Conservation (phyloP, 2,329 filamentous ascomycete species). For the Ustilaginoidea virens region DNA sequence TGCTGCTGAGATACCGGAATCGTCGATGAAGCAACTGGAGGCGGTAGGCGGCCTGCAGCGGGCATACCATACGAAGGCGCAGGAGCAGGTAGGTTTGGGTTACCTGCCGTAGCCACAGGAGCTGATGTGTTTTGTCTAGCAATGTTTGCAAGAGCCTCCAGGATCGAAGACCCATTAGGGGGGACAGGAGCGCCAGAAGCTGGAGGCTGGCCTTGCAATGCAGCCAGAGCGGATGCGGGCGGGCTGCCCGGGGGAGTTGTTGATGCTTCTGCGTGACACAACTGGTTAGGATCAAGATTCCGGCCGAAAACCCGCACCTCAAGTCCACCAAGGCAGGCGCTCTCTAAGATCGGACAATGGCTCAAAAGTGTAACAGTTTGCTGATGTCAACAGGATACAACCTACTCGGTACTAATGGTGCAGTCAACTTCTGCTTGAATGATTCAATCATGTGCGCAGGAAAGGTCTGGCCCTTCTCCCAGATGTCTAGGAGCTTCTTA, state of each 20-base stretch:
- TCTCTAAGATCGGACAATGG: too few species aligned
- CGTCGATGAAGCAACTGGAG: conserved; percentile 15
- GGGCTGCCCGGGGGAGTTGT: conserved; percentile 57
- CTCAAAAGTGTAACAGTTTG: too few species aligned
- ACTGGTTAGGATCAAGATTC: too few species aligned
- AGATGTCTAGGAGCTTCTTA: conserved; percentile 85
- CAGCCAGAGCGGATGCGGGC: conserved; percentile 28
- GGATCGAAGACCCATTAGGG: conserved; percentile 43
- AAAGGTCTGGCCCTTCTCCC: conserved; percentile 92
- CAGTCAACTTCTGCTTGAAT: conserved; percentile 68
- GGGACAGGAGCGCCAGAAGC: conserved; percentile 24
- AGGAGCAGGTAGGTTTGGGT: conserved; percentile 21
- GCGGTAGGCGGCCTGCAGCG: conserved; percentile 15
- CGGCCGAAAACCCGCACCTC: too few species aligned
- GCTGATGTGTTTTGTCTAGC: conserved; percentile 53
- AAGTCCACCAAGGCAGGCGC: too few species aligned
- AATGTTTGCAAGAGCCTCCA: conserved; percentile 68
- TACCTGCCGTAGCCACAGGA: conserved; percentile 17
- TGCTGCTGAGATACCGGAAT: conserved; percentile 13
- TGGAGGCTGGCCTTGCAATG: conserved; percentile 16
- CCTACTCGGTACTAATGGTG: conserved; percentile 47
- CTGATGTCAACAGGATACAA: conserved; percentile 13
- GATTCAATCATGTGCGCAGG: conserved; percentile 60
- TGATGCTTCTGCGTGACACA: conserved; percentile 38
- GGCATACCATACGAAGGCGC: conserved; percentile 27